Base-by-base conservation (phyloP, 2,329 filamentous ascomycete genomes). In the Zopfia rhizophila region DNA sequence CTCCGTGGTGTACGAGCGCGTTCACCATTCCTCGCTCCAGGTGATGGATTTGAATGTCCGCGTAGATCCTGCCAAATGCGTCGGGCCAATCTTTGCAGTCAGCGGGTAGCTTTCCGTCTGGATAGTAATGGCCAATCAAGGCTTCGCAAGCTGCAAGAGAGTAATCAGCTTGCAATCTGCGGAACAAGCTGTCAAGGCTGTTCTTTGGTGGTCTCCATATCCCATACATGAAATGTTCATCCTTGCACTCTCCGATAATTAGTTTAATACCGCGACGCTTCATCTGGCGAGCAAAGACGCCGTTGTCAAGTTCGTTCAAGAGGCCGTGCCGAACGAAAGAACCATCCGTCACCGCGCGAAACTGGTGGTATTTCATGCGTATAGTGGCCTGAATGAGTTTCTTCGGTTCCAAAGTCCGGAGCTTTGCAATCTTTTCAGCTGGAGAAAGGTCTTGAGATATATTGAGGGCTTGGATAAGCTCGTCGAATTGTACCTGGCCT, bases 41-140 rank as follows among this genome's bases (percentile, higher is more conserved):
- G 13, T 70, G 66, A 54, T 84, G 76, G 7, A 84, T 77, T 56
- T 84, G 81, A 49, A 82, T 76, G 41, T 82, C 78, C 3, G 81
- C 80, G 51, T 84, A 84, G 5, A 84, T 69, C 11, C 69, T 69
- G 1, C 81, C 81, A 58, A 82, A 84, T 0, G 76, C 75, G 18
- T 82, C 75, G 35, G 61, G 53, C 81, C 81, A 84, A 55, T 76
- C 66, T 25, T 66, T 60, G 30, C 69, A 75, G 5, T 60, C 62
- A 0, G 53, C 8, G 0, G 79, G 78, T 0, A 82, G 57, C 3
- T 63, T 50, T 1, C 67, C 60, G 8, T 37, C 38, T 0, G 73
- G 76, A 43, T 75, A 81, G 59, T 80, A 78, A 12, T 76, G 54
- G 0, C 58, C 47, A 43, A 81, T 66, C 6, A 83, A 58, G 1